Evolutionary conservation across 495 filamentous ascomycete species (phyloP).

Genomic region (Neurospora sp.): DNA sequence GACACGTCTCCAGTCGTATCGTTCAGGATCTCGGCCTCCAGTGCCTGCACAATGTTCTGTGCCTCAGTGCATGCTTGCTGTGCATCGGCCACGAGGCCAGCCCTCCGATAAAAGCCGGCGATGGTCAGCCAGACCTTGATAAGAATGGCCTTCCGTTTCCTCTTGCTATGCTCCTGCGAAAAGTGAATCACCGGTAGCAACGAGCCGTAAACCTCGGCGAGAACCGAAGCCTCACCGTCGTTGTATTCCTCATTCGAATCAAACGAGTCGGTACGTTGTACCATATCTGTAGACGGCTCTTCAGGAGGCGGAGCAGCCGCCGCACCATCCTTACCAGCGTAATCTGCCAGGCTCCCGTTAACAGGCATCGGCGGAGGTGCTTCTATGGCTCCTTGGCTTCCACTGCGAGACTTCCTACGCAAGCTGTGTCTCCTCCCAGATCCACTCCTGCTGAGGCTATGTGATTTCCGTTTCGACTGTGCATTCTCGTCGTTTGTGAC

Average conservation of each 20-base stretch:
- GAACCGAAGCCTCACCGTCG: not conserved
- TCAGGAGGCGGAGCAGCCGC: not conserved
- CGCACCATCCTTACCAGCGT: not conserved
- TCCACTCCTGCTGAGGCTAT: constrained; percentile 30
- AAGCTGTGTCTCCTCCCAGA: constrained; percentile 32
- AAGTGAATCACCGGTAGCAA: constrained; percentile 40
- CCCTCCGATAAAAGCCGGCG: constrained; percentile 73
- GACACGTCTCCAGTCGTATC: constrained; percentile 36
- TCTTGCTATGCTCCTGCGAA: constrained; percentile 38
- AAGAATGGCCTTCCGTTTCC: constrained; percentile 51
- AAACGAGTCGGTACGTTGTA: constrained; percentile 23
- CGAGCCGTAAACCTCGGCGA: constrained; percentile 1
- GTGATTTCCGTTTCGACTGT: constrained; percentile 23
- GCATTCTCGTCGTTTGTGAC: constrained; percentile 27
- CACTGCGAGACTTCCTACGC: constrained; percentile 34
- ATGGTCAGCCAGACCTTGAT: constrained; percentile 85
- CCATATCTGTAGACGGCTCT: not conserved
- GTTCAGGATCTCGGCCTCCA: constrained; percentile 45
- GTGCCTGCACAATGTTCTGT: constrained; percentile 47
- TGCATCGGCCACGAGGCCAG: constrained; percentile 66
- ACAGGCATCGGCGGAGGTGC: not conserved
- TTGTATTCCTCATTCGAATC: constrained; percentile 13
- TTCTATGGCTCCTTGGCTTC: constrained; percentile 14
- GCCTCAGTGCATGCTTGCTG: constrained; percentile 73
- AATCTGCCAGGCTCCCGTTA: not conserved